Evolutionary conservation across 2,329 filamentous ascomycete species (phyloP).

Genomic region (Myriangium duriaei): DNA sequence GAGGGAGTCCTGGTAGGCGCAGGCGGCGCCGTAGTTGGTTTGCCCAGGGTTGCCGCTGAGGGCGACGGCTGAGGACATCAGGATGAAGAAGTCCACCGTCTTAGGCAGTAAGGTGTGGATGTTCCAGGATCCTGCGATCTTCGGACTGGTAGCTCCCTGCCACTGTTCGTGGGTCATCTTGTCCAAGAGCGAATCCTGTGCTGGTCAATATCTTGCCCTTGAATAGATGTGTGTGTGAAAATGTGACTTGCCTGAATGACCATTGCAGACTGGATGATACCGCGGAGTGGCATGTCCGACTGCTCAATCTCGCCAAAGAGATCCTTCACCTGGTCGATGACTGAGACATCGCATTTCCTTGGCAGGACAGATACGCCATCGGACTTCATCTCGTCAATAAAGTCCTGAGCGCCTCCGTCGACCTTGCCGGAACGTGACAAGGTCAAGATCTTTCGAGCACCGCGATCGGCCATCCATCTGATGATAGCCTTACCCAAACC

Average conservation of each 20-base stretch:
- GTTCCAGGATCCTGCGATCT: constrained; percentile 20
- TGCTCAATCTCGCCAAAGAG: neutral
- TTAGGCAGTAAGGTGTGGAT: constrained; percentile 14
- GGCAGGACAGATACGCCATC: constrained; percentile 1
- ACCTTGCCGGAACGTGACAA: constrained; percentile 12
- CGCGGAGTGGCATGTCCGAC: constrained; percentile 1
- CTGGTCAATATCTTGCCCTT: no score
- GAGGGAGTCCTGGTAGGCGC: constrained; percentile 13
- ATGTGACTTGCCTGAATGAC: constrained; percentile 12
- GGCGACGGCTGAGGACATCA: constrained; percentile 13
- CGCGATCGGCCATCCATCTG: constrained; percentile 13
- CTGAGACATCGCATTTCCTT: constrained; percentile 1
- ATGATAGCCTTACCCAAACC: constrained; percentile 15
- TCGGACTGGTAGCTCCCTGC: constrained; percentile 13
- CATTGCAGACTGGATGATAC: constrained; percentile 22
- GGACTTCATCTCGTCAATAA: constrained; percentile 7
- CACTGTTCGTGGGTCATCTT: constrained; percentile 17
- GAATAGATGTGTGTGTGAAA: no score
- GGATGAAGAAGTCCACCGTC: constrained; percentile 20
- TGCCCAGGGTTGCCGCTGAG: constrained; percentile 12
- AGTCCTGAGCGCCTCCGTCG: neutral
- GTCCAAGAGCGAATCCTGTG: constrained; percentile 1
- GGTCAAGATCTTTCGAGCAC: constrained; percentile 13
- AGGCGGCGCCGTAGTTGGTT: constrained; percentile 13
- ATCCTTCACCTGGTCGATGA: neutral